These are phyloP conservation scores for Flaveria brownii DNA, from an alignment of 129 eudicot genomes.

Conservation along the genomic window DNA sequence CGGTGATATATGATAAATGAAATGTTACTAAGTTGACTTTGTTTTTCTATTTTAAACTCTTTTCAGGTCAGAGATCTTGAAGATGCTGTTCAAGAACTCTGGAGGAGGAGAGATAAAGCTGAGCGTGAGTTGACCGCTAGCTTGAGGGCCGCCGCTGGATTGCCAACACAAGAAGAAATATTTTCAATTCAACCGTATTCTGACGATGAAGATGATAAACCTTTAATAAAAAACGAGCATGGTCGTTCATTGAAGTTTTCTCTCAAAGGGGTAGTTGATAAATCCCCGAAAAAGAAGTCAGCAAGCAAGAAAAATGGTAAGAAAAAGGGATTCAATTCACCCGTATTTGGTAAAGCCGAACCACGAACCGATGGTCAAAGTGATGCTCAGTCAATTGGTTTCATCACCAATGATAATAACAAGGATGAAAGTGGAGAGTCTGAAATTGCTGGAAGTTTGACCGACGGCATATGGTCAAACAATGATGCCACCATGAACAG, in stretches of 20 bases:
- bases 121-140: constrained; percentile 71
- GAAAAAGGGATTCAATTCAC: constrained; percentile 39
- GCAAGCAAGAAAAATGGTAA: constrained; percentile 60
- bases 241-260: constrained; percentile 72
- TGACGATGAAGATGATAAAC: constrained; percentile 68
- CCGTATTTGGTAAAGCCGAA: constrained; percentile 28
- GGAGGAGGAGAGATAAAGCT: constrained; percentile 84
- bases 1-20: background rate
- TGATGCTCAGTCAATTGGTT: constrained; percentile 47
- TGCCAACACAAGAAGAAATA: constrained; percentile 87
- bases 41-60: background rate
- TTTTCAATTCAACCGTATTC: constrained; percentile 79
- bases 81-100: constrained; percentile 92
- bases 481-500: constrained; percentile 43
- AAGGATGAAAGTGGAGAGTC: constrained; percentile 50
- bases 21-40: background rate
- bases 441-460: constrained; percentile 52
- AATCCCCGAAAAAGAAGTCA: constrained; percentile 68
- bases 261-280: constrained; percentile 66
- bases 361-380: constrained; percentile 42
- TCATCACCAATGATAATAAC: constrained; percentile 32
- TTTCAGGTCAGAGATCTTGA: constrained; percentile 71
- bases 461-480: constrained; percentile 43
- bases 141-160: constrained; percentile 92
- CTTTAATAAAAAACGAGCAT: constrained; percentile 47